These are phyloP conservation scores for Ophiostoma sp. DNA, from an alignment of 2,329 filamentous ascomycete species.

Conservation along the genomic window DNA sequence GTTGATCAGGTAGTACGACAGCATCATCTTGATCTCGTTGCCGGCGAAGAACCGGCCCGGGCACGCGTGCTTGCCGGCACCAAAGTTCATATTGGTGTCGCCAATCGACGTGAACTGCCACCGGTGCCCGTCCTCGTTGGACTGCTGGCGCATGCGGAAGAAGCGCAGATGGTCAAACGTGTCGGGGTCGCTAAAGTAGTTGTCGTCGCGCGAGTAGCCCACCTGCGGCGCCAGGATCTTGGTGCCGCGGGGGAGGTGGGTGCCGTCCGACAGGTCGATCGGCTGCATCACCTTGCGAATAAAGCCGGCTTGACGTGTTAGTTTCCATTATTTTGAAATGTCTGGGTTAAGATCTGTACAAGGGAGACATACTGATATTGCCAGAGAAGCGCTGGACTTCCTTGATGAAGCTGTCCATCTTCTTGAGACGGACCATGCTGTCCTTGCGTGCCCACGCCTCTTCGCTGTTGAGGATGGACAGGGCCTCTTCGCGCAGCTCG, in stretches of 20 bases:
- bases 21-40: conserved; percentile 43
- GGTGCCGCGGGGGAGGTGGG: conserved; percentile 40
- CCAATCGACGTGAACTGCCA: conserved; percentile 42
- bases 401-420: conserved; percentile 47
- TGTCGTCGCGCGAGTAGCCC: conserved; percentile 40
- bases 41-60: conserved; percentile 46
- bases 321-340: not conserved
- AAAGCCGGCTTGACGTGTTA: conserved; percentile 36
- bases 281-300: conserved; percentile 44
- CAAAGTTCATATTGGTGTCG: conserved; percentile 44
- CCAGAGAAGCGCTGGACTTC: conserved; percentile 40
- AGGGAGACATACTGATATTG: conserved; percentile 38
- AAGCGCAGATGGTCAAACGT: conserved; percentile 48
- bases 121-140: conserved; percentile 37
- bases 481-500: conserved; percentile 46
- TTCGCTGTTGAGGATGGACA: conserved; percentile 39
- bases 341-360: no score
- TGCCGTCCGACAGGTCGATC: conserved; percentile 43
- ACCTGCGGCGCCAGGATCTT: conserved; percentile 40
- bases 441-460: conserved; percentile 41
- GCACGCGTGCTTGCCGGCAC: conserved; percentile 45
- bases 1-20: conserved; percentile 40
- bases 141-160: conserved; percentile 41
- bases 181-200: conserved; percentile 39
- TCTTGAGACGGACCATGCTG: conserved; percentile 42